Percentiles rank a stretch among this genome's conserved stretches.
These are phyloP conservation scores for Ampelocalamus luodianensis DNA, from an alignment of 176 grass and related monocot genomes.

Conservation along the genomic window DNA sequence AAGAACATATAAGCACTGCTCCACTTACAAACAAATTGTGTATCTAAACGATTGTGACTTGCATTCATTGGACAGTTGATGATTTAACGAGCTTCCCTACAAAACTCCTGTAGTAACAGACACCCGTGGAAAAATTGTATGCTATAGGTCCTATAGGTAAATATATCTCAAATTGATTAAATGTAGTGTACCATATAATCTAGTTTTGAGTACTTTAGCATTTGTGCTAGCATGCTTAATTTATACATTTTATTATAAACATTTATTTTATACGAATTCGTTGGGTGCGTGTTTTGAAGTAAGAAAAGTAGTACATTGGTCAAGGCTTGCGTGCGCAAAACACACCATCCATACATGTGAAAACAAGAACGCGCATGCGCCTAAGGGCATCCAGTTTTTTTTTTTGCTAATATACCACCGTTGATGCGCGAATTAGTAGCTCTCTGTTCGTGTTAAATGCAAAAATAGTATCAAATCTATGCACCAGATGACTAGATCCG, in stretches of 20 bases:
- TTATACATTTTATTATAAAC: neutral
- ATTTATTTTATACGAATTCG: too few species aligned
- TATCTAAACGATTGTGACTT: neutral
- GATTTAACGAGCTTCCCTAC: conserved; percentile 26
- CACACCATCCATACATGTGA: too few species aligned
- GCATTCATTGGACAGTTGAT: conserved; percentile 6
- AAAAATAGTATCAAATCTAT: too few species aligned
- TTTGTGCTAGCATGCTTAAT: neutral
- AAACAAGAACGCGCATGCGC: too few species aligned
- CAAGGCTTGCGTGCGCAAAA: too few species aligned
- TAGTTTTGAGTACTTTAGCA: neutral
- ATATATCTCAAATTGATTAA: neutral
- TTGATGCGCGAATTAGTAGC: too few species aligned
- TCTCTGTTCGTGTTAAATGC: too few species aligned
- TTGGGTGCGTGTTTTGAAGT: too few species aligned
- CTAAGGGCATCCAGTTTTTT: too few species aligned
- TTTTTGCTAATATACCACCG: too few species aligned
- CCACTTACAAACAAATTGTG: neutral
- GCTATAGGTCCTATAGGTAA: neutral
- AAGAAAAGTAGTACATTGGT: too few species aligned
- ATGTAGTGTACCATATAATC: neutral
- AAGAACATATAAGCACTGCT: neutral
- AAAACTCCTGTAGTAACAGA: conserved; percentile 18
- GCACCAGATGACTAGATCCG: too few species aligned
- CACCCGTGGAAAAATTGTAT: neutral